Conservation (phyloP, 371 early-diverging fungal species). For the Mucor velutinosus region DNA sequence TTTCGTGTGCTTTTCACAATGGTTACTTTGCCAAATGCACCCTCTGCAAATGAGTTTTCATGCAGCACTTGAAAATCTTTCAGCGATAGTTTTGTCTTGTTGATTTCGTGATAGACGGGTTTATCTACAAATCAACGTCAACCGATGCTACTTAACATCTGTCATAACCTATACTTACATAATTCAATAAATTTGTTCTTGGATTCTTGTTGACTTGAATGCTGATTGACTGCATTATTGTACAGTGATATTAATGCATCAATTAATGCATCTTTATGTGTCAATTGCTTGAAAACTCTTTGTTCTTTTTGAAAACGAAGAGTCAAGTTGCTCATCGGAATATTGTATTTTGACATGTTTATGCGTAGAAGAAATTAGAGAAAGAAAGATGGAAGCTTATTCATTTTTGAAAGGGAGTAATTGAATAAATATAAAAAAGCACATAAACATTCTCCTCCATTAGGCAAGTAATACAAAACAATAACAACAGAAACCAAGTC, state of each 20-base stretch:
- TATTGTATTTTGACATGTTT: constrained; percentile 2
- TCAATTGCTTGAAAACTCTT: constrained; percentile 15
- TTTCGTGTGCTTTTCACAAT: constrained; percentile 66
- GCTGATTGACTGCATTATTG: constrained; percentile 8
- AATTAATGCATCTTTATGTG: constrained; percentile 21
- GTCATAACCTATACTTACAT: neutral
- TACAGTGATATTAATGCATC: constrained; percentile 26
- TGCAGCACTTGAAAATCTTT: constrained; percentile 25
- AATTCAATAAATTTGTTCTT: constrained; percentile 19
- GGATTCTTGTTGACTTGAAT: constrained; percentile 12
- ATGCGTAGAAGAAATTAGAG: neutral
- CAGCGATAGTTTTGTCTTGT: constrained; percentile 17
- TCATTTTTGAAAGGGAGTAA: neutral
- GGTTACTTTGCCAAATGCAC: constrained; percentile 29
- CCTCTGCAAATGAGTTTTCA: constrained; percentile 23
- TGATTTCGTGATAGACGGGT: constrained; percentile 18
- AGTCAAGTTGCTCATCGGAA: constrained; percentile 12
- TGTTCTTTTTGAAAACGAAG: constrained; percentile 11
- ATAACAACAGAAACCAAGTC: neutral
- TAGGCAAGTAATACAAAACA: constrained; percentile 24
- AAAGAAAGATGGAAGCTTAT: constrained; percentile 3
- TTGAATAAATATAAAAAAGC: neutral
- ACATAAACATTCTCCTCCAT: constrained; percentile 22
- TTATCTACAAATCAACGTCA: constrained; percentile 13
- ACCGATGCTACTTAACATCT: neutral